A percentile compares a stretch with the other conserved stretches of the same genome.
These are phyloP conservation scores for Chaetomiaceae sp. DNA, from an alignment of 2,329 filamentous ascomycete species.

Conservation along the genomic window DNA sequence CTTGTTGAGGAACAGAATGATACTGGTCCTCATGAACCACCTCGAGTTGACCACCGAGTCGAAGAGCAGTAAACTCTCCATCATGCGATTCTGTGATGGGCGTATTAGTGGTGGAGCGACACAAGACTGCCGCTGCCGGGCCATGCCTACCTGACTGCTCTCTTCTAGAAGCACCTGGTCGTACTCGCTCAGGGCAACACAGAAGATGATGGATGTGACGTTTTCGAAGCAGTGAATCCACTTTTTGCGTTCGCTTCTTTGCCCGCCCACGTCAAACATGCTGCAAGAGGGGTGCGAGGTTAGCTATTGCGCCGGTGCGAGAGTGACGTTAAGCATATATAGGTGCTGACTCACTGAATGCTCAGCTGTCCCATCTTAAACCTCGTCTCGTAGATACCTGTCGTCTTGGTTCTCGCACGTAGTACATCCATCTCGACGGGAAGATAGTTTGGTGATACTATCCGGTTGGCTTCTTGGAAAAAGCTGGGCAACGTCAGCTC, in stretches of 20 bases:
- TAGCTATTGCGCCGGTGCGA: neutral
- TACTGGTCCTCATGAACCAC: constrained; percentile 99
- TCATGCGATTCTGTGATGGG: constrained; percentile 82
- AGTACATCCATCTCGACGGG: constrained; percentile 93
- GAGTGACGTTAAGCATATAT: neutral
- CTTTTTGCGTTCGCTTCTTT: constrained; percentile 96
- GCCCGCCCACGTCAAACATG: constrained; percentile 98
- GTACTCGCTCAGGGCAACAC: constrained; percentile 95
- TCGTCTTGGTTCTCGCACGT: constrained; percentile 94
- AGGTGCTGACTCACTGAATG: constrained; percentile 72
- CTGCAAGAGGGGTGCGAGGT: constrained; percentile 41
- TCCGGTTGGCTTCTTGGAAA: constrained; percentile 86
- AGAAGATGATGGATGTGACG: constrained; percentile 99
- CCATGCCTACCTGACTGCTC: constrained; percentile 75
- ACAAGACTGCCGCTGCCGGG: too few relatives aligned
- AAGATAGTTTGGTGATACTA: constrained; percentile 78
- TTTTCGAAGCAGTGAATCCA: constrained; percentile 99
- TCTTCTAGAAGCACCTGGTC: constrained; percentile 96
- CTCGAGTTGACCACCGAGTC: constrained; percentile 98
- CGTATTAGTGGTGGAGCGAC: constrained; percentile 15
- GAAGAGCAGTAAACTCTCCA: constrained; percentile 94
- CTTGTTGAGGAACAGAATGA: constrained; percentile 98
- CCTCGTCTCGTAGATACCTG: constrained; percentile 96
- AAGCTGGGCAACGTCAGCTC: constrained; percentile 59
- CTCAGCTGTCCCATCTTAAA: constrained; percentile 98